Conservation (phyloP, 73 alveolate genomes). For the Tetrahymena borealis region DNA sequence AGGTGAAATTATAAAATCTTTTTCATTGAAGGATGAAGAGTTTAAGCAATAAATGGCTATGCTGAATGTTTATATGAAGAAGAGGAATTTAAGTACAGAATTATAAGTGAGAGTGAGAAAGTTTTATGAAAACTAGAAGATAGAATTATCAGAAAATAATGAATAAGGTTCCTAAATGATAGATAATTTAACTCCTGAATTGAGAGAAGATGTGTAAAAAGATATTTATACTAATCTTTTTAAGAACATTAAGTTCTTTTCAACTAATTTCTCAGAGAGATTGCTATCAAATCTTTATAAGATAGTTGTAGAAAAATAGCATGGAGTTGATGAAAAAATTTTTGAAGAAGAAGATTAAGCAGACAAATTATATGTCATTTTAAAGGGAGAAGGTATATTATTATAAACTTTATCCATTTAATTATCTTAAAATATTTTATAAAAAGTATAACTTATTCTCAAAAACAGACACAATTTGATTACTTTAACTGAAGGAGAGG, state of each 20-base stretch:
- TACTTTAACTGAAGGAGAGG: background rate
- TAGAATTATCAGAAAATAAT: background rate
- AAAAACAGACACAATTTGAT: background rate
- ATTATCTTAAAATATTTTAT: background rate
- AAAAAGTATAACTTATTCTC: background rate
- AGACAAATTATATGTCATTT: background rate
- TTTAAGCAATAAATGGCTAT: background rate
- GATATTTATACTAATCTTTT: background rate
- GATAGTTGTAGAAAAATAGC: background rate
- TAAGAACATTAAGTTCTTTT: background rate
- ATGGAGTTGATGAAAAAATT: background rate
- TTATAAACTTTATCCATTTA: background rate
- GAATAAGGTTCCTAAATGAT: background rate
- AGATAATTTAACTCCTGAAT: background rate
- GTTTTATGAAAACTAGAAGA: background rate
- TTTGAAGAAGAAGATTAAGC: background rate
- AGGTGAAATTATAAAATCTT: background rate
- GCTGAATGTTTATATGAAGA: background rate
- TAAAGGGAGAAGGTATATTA: background rate
- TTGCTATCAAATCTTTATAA: background rate
- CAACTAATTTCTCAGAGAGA: background rate
- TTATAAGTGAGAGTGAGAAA: background rate
- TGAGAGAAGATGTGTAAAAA: background rate
- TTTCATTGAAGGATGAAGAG: background rate
- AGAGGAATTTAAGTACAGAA: background rate